Evolutionary conservation across 129 eudicot genomes (phyloP), one percentile per base, ranked within the genome.

Genomic region (Saussurea involucrata): DNA sequence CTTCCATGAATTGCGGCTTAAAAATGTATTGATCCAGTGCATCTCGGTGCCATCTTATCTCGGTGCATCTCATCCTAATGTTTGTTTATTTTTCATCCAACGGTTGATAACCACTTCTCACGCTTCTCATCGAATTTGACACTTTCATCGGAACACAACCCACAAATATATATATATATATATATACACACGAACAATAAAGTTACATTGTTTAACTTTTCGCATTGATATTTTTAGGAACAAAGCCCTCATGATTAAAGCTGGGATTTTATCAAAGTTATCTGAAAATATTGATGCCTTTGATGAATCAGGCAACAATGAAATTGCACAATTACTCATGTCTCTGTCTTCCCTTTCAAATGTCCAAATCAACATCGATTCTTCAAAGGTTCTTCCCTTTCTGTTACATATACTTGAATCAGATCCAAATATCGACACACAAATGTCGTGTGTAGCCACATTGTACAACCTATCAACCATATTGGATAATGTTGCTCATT

Each of bases 181-280:
- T 36, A 6, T 36, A 6, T 7, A 36, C 2, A 36, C 2, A 36
- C 11, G 6, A 36, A 29, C 4, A 36, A 10, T 29, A 5, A 13
- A 37, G 9, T 20, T 72, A 6, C 21, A 44, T 12, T 7, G 44
- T 63, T 66, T 8, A 34, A 49, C 44, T 36, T 68, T 44, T n/a
- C n/a, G n/a, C 31, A 28, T 71, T 49, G 25, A 71, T 21, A 46
- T 67, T 12, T 66, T 44, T 66, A 95, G 99, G 89, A 95, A 95
- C 90, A 95, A 95, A 70, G 94, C 93, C 73, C 78, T 89, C 17
- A 86, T 89, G 81, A 79, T 92, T 53, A 94, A 89, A 77, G 96
- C 99, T 81, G 99, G 99, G 85, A 83, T 95, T 69, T 80, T 95
- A 61, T 63, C 92, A 53, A 86, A 86, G 73, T 29, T 95, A 70